Base-by-base conservation (phyloP, 2,329 filamentous ascomycete species). In the Aspergillus sojae region DNA sequence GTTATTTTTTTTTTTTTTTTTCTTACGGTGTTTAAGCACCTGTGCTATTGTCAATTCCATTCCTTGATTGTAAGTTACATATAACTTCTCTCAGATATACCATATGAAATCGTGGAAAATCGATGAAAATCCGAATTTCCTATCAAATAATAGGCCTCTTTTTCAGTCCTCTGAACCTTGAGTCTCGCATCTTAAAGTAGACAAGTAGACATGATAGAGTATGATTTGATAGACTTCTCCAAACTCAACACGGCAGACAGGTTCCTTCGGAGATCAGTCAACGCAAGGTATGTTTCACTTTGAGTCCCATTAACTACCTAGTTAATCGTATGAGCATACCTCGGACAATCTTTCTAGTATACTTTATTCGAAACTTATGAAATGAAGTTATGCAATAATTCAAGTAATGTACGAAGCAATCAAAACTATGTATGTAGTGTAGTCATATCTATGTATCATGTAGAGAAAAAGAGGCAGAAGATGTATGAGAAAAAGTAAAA, bases 21-120 rank as follows among this genome's bases (percentile, higher is more conserved):
- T 41, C 52, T 28, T 28, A 34, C 26, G 45, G 61, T 64, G 56
- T 43, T 48, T 34, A 55, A 57, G 52, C 23, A 53, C 54, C 46
- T 50, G 57, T 56, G 55, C 62, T 53, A 52, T 64, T 58, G 16
- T 55, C 55, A 50, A 21, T 26, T 14, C 41, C 48, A 59, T 61
- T 59, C 45, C n/a, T 61, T 62, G 64, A 64, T 34, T 64, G 62
- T 64, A 64, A 60, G 62, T 60, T 66, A 66, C 57, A 65, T 53
- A 45, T 56, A 53, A 62, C 61, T 63, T 58, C 58, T 60, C 56
- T 32, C 58, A 60, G 10, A 58, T n/a, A 41, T 61, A 46, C 48
- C 32, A 57, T 43, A 57, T 57, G 54, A 60, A 57, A 48, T 32
- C 54, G 41, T 41, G 60, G 54, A 30, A 58, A 53, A 54, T 34